Evolutionary conservation across 192 early-diverging fungal species (phyloP).

Genomic region (Spizellomyces sp.): DNA sequence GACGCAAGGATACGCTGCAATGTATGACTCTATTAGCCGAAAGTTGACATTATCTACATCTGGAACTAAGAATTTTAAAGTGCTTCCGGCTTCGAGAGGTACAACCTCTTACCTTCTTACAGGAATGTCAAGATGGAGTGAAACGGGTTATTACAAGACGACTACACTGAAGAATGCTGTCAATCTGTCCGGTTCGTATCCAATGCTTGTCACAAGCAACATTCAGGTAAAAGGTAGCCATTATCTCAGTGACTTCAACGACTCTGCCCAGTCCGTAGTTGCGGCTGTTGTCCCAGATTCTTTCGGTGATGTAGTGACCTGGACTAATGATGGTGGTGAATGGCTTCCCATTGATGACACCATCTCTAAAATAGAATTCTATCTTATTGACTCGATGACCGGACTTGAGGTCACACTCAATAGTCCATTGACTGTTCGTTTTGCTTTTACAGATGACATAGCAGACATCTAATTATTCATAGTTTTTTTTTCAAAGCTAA

Average conservation of each 20-base stretch:
- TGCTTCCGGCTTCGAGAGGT: not conserved
- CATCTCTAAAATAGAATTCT: slow-evolving; percentile 9
- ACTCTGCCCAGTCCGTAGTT: slow-evolving; percentile 2
- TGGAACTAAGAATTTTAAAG: slow-evolving; percentile 6
- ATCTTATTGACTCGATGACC: slow-evolving; percentile 15
- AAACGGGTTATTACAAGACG: slow-evolving; percentile 5
- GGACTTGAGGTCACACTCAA: slow-evolving; percentile 4
- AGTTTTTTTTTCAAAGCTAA: slow-evolving; percentile 7
- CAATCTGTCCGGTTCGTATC: slow-evolving; percentile 14
- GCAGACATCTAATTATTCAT: not conserved
- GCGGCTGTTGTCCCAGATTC: not conserved
- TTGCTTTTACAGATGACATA: slow-evolving; percentile 19
- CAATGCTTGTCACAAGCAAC: slow-evolving; percentile 13
- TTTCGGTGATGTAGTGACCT: slow-evolving; percentile 26
- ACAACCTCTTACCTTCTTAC: slow-evolving; percentile 3
- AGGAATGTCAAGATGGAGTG: not conserved
- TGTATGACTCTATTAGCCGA: not conserved
- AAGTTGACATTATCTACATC: slow-evolving; percentile 8
- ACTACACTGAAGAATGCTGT: slow-evolving; percentile 6
- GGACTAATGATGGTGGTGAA: slow-evolving; percentile 16
- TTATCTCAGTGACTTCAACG: slow-evolving; percentile 8
- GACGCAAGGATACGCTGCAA: not conserved
- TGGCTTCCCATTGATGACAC: slow-evolving; percentile 1
- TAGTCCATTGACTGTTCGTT: slow-evolving; percentile 10
- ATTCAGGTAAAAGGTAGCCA: not conserved